These are phyloP conservation scores for Orbilia javanica DNA, from an alignment of 2,329 filamentous ascomycete genomes.

Conservation along the genomic window DNA sequence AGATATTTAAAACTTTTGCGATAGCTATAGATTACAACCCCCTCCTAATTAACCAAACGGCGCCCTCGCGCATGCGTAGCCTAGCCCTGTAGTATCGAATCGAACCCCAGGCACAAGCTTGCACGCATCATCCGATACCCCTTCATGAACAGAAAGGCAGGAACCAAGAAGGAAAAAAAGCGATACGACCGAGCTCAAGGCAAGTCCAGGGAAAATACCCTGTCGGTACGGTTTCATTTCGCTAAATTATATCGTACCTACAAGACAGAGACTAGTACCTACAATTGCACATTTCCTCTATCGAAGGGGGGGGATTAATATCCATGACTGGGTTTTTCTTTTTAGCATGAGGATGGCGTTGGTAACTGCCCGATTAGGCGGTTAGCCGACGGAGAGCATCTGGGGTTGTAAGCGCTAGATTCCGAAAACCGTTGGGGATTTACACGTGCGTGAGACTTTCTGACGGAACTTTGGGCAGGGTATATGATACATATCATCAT, in stretches of 20 bases:
- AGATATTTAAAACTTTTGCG: conserved; percentile 4
- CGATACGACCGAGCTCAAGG: conserved; percentile 4
- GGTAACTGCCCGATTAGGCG: conserved; percentile 44
- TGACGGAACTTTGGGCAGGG: conserved; percentile 1
- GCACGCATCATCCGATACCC: conserved; percentile 6
- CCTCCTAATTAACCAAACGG: neutral
- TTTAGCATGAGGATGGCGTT: neutral
- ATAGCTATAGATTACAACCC: neutral
- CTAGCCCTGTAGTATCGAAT: neutral
- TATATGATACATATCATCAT: conserved; percentile 13
- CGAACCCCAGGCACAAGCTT: neutral
- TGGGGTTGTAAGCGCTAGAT: conserved; percentile 38
- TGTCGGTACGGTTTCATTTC: conserved; percentile 12
- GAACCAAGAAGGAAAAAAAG: neutral
- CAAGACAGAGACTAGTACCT: neutral
- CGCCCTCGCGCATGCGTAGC: neutral
- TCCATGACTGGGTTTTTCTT: neutral
- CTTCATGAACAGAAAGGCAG: conserved; percentile 19
- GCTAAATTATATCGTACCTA: neutral
- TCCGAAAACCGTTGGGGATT: conserved; percentile 29
- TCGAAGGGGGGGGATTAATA: too few species aligned
- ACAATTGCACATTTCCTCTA: too few species aligned
- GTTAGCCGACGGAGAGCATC: conserved; percentile 47
- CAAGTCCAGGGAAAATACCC: neutral
- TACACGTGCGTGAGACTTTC: conserved; percentile 10